These are phyloP conservation scores for Hibiscus trionum DNA, from an alignment of 345 rosid species.

Conservation along the genomic window DNA sequence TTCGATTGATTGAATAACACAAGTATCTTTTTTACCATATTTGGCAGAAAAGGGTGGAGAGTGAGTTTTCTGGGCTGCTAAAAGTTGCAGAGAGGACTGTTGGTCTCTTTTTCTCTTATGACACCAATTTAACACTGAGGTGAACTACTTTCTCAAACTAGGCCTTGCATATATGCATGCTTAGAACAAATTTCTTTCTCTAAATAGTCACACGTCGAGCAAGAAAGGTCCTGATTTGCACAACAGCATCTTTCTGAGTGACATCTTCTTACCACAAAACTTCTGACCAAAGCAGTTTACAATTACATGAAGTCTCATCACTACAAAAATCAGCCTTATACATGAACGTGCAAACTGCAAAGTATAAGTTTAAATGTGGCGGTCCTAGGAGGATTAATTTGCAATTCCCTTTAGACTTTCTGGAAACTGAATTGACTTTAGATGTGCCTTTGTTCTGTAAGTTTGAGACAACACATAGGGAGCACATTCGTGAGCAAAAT, in stretches of 20 bases:
- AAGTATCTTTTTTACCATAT: conserved; percentile 2
- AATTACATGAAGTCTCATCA: background rate
- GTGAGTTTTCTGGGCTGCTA: conserved; percentile 62
- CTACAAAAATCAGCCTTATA: background rate
- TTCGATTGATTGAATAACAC: background rate
- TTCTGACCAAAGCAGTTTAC: background rate
- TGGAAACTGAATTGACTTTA: background rate
- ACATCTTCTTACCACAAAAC: background rate
- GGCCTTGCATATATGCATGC: background rate
- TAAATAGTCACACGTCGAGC: background rate
- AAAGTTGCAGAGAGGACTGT: conserved; percentile 61
- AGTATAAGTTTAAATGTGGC: background rate
- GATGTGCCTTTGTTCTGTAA: background rate
- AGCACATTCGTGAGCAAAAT: background rate
- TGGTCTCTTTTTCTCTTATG: conserved; percentile 88
- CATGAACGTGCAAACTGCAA: background rate
- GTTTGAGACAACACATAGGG: background rate
- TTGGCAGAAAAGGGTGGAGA: conserved; percentile 79
- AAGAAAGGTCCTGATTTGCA: background rate
- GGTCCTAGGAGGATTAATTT: background rate
- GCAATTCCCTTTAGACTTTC: background rate
- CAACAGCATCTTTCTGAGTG: background rate
- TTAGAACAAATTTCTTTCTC: background rate
- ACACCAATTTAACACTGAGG: conserved; percentile 86
- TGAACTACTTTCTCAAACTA: conserved; percentile 13